Conservation (phyloP, 345 rosid genomes). For the Acer yangbiense region DNA sequence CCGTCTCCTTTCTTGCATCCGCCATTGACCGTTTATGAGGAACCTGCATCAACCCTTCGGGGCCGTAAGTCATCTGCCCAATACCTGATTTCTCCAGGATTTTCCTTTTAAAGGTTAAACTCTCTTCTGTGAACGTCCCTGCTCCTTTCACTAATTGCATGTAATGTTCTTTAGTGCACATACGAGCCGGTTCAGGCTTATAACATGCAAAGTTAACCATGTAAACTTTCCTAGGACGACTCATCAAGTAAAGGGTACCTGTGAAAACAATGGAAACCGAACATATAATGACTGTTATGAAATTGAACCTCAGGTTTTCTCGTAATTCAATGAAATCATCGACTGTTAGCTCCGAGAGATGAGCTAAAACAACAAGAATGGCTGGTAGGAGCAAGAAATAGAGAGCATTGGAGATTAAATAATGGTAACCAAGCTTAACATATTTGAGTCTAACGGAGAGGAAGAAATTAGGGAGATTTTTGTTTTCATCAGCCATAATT, state of each 20-base stretch:
- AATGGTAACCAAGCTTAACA: no score
- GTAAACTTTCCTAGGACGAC: constrained; percentile 30
- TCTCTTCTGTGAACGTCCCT: constrained; percentile 29
- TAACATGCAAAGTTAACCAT: constrained; percentile 39
- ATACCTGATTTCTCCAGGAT: constrained; percentile 42
- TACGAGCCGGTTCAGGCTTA: constrained; percentile 33
- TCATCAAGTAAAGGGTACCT: constrained; percentile 24
- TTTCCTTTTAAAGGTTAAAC: constrained; percentile 34
- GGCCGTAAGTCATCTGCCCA: constrained; percentile 32
- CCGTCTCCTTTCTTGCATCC: constrained; percentile 41
- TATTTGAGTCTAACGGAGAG: no score
- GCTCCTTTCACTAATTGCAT: constrained; percentile 6
- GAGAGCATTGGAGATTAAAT: no score
- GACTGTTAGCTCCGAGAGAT: no score
- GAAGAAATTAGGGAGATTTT: no score
- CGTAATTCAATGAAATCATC: no score
- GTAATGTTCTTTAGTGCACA: constrained; percentile 30
- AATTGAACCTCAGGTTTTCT: no score
- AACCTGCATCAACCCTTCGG: constrained; percentile 24
- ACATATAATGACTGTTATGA: no score
- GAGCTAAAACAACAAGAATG: no score
- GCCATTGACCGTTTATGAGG: constrained; percentile 26
- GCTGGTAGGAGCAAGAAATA: no score
- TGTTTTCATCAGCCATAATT: no score
- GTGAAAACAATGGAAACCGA: no score